A percentile compares a stretch with the other conserved stretches of the same genome.
Conservation (phyloP, 2,329 filamentous ascomycete species). For the Fusarium cyanostomum region DNA sequence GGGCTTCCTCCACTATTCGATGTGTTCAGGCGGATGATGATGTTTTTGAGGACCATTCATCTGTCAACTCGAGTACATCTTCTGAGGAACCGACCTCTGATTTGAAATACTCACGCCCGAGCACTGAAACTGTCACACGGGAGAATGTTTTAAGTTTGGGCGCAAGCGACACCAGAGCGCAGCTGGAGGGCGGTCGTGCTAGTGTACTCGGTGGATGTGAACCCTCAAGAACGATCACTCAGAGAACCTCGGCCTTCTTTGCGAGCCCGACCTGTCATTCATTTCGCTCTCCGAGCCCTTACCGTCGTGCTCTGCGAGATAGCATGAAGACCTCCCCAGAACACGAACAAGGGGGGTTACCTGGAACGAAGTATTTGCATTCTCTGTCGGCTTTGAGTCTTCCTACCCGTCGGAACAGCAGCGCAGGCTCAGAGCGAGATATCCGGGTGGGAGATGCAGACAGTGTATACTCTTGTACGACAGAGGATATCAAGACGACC, state of each 20-base stretch:
- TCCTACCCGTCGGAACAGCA: slow-evolving; percentile 52
- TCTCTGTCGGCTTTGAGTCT: slow-evolving; percentile 53
- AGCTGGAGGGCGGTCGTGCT: not conserved
- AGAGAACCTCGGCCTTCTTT: slow-evolving; percentile 61
- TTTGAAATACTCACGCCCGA: not conserved
- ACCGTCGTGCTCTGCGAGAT: slow-evolving; percentile 60
- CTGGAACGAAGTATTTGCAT: slow-evolving; percentile 51
- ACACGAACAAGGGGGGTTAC: slow-evolving; percentile 33
- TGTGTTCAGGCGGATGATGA: slow-evolving; percentile 48
- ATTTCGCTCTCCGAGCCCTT: slow-evolving; percentile 65
- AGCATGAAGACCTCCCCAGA: slow-evolving; percentile 54
- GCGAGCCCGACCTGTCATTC: slow-evolving; percentile 61
- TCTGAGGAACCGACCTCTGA: slow-evolving; percentile 7
- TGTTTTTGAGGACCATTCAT: slow-evolving; percentile 41
- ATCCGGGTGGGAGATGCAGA: slow-evolving; percentile 54
- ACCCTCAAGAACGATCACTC: slow-evolving; percentile 46
- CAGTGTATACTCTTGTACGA: slow-evolving; percentile 58
- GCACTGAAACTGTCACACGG: not conserved
- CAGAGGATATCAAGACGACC: slow-evolving; percentile 33
- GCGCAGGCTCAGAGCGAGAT: slow-evolving; percentile 52
- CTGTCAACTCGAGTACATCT: not conserved
- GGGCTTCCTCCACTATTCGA: slow-evolving; percentile 46
- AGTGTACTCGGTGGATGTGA: slow-evolving; percentile 18
- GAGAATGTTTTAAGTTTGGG: not conserved
- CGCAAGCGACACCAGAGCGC: not conserved